phyloP scores from a whole-genome alignment of 2,329 filamentous ascomycete genomes.

The Pseudogymnoascus sp. region DNA sequence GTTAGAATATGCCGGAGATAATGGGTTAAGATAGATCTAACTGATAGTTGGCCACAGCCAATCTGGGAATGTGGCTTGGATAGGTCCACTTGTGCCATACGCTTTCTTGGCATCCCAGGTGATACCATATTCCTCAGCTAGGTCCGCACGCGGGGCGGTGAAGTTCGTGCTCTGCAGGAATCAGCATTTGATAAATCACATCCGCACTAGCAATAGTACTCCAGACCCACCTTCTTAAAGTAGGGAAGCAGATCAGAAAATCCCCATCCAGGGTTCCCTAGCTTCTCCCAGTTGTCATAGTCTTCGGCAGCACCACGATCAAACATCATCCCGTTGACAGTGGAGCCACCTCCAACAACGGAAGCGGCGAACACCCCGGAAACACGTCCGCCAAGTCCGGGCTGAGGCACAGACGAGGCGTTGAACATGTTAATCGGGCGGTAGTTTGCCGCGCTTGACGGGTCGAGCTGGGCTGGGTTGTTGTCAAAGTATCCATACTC shows the following conservation, averaged over 20 bases:
- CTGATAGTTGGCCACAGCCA: slow-evolving; percentile 33
- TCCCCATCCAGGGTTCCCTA: slow-evolving; percentile 40
- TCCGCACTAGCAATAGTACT: slow-evolving; percentile 4
- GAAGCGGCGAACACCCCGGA: background rate
- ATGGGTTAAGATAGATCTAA: slow-evolving; percentile 14
- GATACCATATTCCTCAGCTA: slow-evolving; percentile 31
- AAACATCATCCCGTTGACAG: slow-evolving; percentile 35
- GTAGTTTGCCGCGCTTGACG: background rate
- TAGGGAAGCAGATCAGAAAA: slow-evolving; percentile 36
- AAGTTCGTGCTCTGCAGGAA: slow-evolving; percentile 31
- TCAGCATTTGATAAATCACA: background rate
- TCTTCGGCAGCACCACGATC: slow-evolving; percentile 32
- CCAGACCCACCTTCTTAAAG: slow-evolving; percentile 32
- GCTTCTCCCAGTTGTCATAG: slow-evolving; percentile 38
- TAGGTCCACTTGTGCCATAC: slow-evolving; percentile 32
- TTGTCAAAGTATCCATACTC: slow-evolving; percentile 7
- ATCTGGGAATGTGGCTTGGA: slow-evolving; percentile 34
- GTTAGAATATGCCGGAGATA: background rate
- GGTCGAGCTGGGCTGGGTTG: background rate
- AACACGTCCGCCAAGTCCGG: slow-evolving; percentile 1
- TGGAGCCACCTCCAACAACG: slow-evolving; percentile 32
- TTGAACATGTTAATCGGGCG: slow-evolving; percentile 1
- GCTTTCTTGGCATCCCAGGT: slow-evolving; percentile 27
- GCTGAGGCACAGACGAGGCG: slow-evolving; percentile 12
- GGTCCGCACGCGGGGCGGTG: slow-evolving; percentile 25